phyloP scores from a whole-genome alignment of 2,329 filamentous ascomycete genomes.

The Neonectria sp. region DNA sequence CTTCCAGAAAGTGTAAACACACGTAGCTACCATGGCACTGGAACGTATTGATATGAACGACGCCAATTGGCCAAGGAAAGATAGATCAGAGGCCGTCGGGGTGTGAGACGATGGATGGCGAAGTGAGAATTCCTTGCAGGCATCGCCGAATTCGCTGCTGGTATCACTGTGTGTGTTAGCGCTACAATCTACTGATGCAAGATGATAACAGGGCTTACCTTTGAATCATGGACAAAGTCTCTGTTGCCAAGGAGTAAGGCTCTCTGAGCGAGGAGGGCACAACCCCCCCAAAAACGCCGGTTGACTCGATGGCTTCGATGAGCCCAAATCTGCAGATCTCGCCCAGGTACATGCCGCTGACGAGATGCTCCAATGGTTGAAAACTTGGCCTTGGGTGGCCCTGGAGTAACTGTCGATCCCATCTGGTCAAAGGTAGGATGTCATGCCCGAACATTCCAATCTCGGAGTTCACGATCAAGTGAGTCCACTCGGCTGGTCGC shows the following conservation, averaged over 20 bases:
- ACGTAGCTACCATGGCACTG: constrained; percentile 71
- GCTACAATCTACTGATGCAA: neutral
- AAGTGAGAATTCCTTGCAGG: constrained; percentile 64
- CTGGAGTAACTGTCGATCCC: constrained; percentile 69
- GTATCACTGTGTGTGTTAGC: constrained; percentile 60
- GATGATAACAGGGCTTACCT: constrained; percentile 59
- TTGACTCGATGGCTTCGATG: constrained; percentile 70
- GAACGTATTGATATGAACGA: constrained; percentile 71
- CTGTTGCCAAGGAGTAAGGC: constrained; percentile 73
- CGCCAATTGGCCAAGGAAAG: constrained; percentile 67
- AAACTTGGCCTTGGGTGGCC: constrained; percentile 71
- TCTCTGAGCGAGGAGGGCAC: constrained; percentile 67
- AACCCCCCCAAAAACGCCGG: constrained; percentile 69
- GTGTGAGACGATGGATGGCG: constrained; percentile 63
- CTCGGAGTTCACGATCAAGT: constrained; percentile 78
- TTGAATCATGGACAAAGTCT: constrained; percentile 71
- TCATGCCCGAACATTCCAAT: constrained; percentile 76
- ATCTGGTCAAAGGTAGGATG: constrained; percentile 72
- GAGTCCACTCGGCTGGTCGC: constrained; percentile 69
- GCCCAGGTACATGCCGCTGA: constrained; percentile 77
- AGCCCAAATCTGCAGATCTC: constrained; percentile 74
- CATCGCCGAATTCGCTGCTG: constrained; percentile 58
- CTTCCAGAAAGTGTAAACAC: constrained; percentile 72
- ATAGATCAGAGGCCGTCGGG: constrained; percentile 63
- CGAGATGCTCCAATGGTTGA: constrained; percentile 74